phyloP scores from a whole-genome alignment of 768 basidiomycete genomes.

The Mycena haematopus region DNA sequence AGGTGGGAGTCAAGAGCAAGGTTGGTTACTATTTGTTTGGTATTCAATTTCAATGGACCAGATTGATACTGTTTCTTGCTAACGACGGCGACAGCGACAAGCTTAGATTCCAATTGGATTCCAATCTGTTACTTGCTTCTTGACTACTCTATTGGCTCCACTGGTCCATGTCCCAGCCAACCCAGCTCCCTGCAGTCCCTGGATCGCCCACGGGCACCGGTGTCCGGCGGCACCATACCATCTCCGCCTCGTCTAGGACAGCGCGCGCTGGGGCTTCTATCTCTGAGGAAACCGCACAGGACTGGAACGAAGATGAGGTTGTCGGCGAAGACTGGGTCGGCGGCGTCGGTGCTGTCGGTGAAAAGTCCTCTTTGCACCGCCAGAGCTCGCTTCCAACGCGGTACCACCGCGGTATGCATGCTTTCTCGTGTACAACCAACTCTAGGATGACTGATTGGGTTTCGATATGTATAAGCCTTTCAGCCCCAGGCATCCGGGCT shows the following conservation, averaged over 20 bases:
- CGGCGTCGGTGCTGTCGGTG: constrained; percentile 82
- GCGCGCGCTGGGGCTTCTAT: constrained; percentile 69
- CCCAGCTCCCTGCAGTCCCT: constrained; percentile 45
- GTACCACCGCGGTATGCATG: constrained; percentile 71
- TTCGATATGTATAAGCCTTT: constrained; percentile 47
- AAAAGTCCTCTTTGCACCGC: constrained; percentile 79
- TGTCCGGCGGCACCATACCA: constrained; percentile 86
- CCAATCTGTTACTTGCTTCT: too few species aligned
- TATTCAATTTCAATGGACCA: background rate
- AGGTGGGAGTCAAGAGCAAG: background rate
- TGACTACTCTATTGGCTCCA: background rate
- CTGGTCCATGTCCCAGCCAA: constrained; percentile 25
- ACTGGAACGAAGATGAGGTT: constrained; percentile 78
- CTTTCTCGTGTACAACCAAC: constrained; percentile 4
- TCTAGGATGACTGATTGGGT: constrained; percentile 25
- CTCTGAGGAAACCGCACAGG: constrained; percentile 68
- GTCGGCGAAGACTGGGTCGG: constrained; percentile 85
- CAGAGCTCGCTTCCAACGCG: constrained; percentile 83
- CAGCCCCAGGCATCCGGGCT: constrained; percentile 50
- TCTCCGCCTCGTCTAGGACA: constrained; percentile 74
- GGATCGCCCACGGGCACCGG: constrained; percentile 50
- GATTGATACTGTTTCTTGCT: constrained; percentile 6
- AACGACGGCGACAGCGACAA: constrained; percentile 6
- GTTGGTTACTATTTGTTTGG: background rate
- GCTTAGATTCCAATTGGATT: too few species aligned